Conservation (phyloP, 108 stramenopile species). For the Conticribra weissflogii region DNA sequence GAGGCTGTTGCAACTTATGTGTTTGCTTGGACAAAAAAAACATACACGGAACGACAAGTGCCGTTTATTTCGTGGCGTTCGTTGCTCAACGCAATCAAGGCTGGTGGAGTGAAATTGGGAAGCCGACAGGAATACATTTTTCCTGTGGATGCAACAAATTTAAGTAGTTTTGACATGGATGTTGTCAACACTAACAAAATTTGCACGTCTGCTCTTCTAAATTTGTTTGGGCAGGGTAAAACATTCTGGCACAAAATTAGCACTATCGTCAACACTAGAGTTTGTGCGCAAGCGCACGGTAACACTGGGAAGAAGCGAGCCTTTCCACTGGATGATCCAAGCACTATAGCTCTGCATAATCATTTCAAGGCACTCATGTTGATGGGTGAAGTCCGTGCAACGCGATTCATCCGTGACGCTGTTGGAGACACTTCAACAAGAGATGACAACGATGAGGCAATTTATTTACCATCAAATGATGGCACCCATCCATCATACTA, state of each 20-base stretch:
- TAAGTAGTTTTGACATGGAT: background rate
- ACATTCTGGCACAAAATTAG: background rate
- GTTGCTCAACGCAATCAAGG: background rate
- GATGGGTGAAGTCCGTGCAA: background rate
- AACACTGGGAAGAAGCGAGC: background rate
- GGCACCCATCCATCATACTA: background rate
- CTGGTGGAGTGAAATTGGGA: background rate
- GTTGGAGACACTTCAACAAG: background rate
- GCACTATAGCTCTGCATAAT: background rate
- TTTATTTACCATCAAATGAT: background rate
- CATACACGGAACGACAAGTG: background rate
- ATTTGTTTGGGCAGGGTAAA: background rate
- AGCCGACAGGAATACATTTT: background rate
- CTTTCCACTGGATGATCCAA: background rate
- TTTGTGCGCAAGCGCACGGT: background rate
- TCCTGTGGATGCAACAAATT: background rate
- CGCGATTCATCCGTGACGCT: background rate
- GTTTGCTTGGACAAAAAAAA: background rate
- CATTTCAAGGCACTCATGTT: background rate
- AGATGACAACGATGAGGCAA: background rate
- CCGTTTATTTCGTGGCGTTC: background rate
- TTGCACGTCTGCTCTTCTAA: background rate
- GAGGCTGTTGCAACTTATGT: background rate
- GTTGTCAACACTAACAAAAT: background rate
- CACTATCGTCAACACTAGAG: background rate